phyloP scores from a whole-genome alignment of 1,284 basidiomycete genomes.

The Rhodotorula sp. region DNA sequence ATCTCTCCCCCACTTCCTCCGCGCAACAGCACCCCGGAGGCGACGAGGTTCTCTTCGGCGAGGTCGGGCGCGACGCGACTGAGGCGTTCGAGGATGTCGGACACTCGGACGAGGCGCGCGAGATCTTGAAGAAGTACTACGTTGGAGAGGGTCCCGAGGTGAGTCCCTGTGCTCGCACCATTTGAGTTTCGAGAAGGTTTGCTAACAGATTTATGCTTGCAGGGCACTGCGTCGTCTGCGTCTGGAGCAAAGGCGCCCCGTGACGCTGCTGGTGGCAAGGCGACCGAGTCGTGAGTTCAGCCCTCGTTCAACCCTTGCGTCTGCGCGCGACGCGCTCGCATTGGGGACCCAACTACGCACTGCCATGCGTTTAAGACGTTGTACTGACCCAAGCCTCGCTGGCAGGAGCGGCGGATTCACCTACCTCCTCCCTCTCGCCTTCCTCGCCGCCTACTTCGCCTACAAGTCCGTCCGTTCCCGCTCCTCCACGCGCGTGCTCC shows the following conservation, averaged over 20 bases:
- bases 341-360: neutral
- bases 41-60: slow-evolving; percentile 92
- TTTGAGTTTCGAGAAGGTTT: neutral
- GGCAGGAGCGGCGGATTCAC: slow-evolving; percentile 57
- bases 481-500: too few species aligned
- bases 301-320: neutral
- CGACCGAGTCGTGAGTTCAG: slow-evolving; percentile 1
- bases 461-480: slow-evolving; percentile 47
- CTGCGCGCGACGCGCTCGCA: neutral
- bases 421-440: slow-evolving; percentile 73
- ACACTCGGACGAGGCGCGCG: slow-evolving; percentile 96
- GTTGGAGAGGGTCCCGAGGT: slow-evolving; percentile 58
- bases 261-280: slow-evolving; percentile 2
- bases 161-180: slow-evolving; percentile 30
- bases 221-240: slow-evolving; percentile 13
- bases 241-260: slow-evolving; percentile 11
- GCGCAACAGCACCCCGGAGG: slow-evolving; percentile 82
- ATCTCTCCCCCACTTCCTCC: neutral
- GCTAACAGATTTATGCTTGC: neutral
- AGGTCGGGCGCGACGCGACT: slow-evolving; percentile 92
- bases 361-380: accelerated
- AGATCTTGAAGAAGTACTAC: slow-evolving; percentile 64
- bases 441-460: slow-evolving; percentile 75
- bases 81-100: slow-evolving; percentile 99
- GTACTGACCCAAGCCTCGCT: neutral